Conservation (phyloP, 208 protist species). For the Leptomonas pyrrhocoris region DNA sequence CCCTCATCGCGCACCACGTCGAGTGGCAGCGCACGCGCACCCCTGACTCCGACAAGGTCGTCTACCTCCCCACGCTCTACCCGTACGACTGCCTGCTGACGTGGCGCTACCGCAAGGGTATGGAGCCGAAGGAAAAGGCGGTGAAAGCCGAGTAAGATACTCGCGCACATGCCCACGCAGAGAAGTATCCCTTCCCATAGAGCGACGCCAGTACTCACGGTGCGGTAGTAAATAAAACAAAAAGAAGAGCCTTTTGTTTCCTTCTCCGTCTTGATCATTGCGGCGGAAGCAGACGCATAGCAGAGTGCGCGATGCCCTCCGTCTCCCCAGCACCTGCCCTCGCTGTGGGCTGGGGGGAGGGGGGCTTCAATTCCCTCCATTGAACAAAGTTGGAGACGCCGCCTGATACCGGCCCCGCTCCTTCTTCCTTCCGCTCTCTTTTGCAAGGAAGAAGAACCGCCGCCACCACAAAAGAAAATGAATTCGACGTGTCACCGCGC, state of each 20-base stretch:
- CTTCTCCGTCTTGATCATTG: background rate
- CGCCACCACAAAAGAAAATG: too few relatives aligned
- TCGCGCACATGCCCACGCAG: too few relatives aligned
- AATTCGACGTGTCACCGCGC: too few relatives aligned
- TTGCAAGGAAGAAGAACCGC: background rate
- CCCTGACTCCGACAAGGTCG: conserved; percentile 87
- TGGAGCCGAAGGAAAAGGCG: conserved; percentile 20
- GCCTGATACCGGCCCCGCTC: background rate
- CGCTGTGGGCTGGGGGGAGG: too few relatives aligned
- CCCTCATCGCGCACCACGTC: conserved; percentile 63
- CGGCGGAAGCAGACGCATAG: background rate
- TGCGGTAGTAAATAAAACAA: background rate
- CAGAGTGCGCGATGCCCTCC: background rate
- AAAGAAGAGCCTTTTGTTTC: background rate
- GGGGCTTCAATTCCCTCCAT: too few relatives aligned
- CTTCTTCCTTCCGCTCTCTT: background rate
- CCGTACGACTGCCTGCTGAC: conserved; percentile 87
- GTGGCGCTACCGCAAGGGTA: conserved; percentile 65
- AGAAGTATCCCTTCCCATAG: background rate
- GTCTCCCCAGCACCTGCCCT: too few relatives aligned
- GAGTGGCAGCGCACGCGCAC: conserved; percentile 87
- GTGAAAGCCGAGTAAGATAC: conserved; percentile 26
- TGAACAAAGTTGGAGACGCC: too few relatives aligned
- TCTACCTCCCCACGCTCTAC: conserved; percentile 93
- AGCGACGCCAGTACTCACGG: background rate